A percentile compares a stretch with the other conserved stretches of the same genome.
phyloP scores from a whole-genome alignment of 768 basidiomycete species.

The Mycena rosella region DNA sequence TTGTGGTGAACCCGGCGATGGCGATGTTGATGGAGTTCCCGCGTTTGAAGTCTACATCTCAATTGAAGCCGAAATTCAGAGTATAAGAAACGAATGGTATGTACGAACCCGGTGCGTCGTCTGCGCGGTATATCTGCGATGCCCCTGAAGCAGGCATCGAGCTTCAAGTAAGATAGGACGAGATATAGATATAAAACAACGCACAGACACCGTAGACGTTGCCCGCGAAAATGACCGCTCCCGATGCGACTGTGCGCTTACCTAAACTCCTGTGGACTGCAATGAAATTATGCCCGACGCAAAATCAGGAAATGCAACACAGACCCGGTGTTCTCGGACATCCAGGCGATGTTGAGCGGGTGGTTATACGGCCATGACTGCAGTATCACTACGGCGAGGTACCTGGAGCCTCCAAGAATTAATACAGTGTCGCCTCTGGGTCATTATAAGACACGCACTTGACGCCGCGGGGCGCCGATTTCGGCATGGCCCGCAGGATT shows the following conservation, averaged over 20 bases:
- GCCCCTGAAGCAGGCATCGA: slow-evolving; percentile 11
- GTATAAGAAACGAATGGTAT: background rate
- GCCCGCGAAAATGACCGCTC: slow-evolving; percentile 46
- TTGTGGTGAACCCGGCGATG: slow-evolving; percentile 46
- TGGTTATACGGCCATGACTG: slow-evolving; percentile 54
- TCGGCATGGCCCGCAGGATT: slow-evolving; percentile 47
- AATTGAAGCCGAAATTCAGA: background rate
- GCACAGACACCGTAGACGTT: slow-evolving; percentile 46
- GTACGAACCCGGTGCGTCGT: slow-evolving; percentile 47
- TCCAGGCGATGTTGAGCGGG: slow-evolving; percentile 54
- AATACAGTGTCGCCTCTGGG: too few species aligned
- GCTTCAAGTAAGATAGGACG: background rate
- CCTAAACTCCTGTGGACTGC: slow-evolving; percentile 28
- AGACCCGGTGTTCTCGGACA: slow-evolving; percentile 50
- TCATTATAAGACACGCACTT: slow-evolving; percentile 45
- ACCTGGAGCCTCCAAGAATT: slow-evolving; percentile 28
- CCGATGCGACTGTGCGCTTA: slow-evolving; percentile 48
- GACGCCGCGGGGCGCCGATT: slow-evolving; percentile 41
- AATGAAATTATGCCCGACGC: background rate
- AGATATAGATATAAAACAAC: background rate
- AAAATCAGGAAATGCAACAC: background rate
- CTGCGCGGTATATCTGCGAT: slow-evolving; percentile 49
- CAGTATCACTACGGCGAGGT: slow-evolving; percentile 49
- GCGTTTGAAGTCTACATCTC: slow-evolving; percentile 45
- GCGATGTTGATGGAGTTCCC: slow-evolving; percentile 53